Percentiles rank a stretch among this genome's conserved stretches.
Evolutionary conservation across 495 filamentous ascomycete species (phyloP).

Genomic region (Mytilinidion resinicola): DNA sequence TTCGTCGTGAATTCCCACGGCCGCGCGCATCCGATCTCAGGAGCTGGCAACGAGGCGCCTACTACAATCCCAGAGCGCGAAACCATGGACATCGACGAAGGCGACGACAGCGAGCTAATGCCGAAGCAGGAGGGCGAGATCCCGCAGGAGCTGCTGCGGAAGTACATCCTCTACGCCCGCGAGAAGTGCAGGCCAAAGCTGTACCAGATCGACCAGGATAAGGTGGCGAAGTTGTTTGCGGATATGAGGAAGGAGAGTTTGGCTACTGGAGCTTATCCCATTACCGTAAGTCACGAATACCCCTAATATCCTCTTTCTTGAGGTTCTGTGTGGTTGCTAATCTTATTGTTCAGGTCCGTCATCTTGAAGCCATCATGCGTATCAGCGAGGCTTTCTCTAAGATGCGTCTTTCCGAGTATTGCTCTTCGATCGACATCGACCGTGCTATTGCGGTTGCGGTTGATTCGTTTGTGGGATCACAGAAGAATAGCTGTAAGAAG

Average conservation of each 20-base stretch:
- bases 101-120: constrained; percentile 30
- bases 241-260: constrained; percentile 92
- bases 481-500: constrained; percentile 98
- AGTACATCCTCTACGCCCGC: constrained; percentile 95
- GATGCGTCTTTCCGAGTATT: constrained; percentile 93
- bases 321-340: constrained; percentile 5
- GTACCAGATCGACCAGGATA: constrained; percentile 97
- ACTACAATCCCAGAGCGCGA: constrained; percentile 33
- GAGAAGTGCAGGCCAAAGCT: constrained; percentile 88
- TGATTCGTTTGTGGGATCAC: constrained; percentile 89
- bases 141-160: constrained; percentile 83
- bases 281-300: constrained; percentile 64
- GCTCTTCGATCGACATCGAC: constrained; percentile 83
- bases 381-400: constrained; percentile 89
- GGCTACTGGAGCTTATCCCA: constrained; percentile 93
- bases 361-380: constrained; percentile 95
- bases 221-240: constrained; percentile 86
- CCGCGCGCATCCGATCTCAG: constrained; percentile 69
- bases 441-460: constrained; percentile 95
- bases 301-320: neutral
- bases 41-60: constrained; percentile 37
- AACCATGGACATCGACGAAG: constrained; percentile 53
- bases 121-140: constrained; percentile 62
- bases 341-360: constrained; percentile 65
- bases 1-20: constrained; percentile 94